Conservation (phyloP, 1,284 basidiomycete genomes). For the Pseudomicrostroma phylloplanum region DNA sequence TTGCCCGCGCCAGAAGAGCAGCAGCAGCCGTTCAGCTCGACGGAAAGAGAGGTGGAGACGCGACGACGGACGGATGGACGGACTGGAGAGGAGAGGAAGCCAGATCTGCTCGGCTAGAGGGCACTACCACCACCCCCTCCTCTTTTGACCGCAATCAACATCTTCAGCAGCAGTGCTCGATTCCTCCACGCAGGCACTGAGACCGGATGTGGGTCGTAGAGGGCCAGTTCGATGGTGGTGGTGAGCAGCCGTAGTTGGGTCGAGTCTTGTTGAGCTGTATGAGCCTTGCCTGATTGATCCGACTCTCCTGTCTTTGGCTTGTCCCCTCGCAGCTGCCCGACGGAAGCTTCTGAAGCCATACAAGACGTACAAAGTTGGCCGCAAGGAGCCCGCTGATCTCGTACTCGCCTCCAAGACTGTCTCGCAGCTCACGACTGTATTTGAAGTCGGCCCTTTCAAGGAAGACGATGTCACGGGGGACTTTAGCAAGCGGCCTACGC, state of each 20-base stretch:
- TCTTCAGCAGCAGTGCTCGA: no score
- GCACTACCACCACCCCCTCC: no score
- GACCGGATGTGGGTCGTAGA: not conserved
- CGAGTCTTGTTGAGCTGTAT: not conserved
- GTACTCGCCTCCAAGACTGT: constrained; percentile 37
- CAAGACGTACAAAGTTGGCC: constrained; percentile 30
- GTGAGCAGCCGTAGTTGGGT: not conserved
- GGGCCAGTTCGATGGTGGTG: not conserved
- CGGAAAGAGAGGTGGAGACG: no score
- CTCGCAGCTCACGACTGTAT: constrained; percentile 22
- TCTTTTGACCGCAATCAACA: no score
- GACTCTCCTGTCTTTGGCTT: not conserved
- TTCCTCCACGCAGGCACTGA: no score
- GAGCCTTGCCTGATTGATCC: not conserved
- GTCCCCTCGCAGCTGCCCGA: not conserved
- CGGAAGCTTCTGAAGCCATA: constrained; percentile 31
- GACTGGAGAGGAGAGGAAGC: no score
- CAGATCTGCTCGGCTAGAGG: no score
- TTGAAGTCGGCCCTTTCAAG: constrained; percentile 17
- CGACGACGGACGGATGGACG: no score
- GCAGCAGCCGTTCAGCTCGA: no score
- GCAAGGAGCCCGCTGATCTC: constrained; percentile 37
- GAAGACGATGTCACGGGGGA: not conserved
- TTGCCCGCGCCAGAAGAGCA: not conserved
- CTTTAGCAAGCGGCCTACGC: constrained; percentile 17